phyloP scores from a whole-genome alignment of 106 monocot species.

The Triglochin maritima region DNA sequence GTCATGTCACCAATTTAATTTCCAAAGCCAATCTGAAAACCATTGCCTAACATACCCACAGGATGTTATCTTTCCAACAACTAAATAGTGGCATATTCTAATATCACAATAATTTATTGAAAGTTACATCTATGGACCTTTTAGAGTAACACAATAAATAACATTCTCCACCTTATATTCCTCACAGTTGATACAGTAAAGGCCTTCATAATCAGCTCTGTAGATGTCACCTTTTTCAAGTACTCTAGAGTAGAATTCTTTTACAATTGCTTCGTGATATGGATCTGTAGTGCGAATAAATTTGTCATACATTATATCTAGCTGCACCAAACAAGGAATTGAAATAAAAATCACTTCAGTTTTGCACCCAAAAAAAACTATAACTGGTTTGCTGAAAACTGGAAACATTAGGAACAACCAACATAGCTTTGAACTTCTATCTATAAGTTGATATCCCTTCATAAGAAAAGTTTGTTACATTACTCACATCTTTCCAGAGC shows the following conservation, averaged over 20 bases:
- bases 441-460: not conserved
- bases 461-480: not conserved
- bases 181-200: conserved; percentile 92
- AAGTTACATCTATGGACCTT: too few relatives aligned
- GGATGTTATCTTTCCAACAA: too few relatives aligned
- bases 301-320: conserved; percentile 80
- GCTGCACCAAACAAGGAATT: conserved; percentile 27
- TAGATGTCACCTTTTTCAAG: conserved; percentile 81
- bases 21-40: too few relatives aligned
- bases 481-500: conserved; percentile 87
- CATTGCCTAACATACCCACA: too few relatives aligned
- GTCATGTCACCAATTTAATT: too few relatives aligned
- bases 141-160: not conserved
- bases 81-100: too few relatives aligned
- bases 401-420: not conserved
- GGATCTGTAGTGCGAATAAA: conserved; percentile 90
- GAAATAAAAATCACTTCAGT: not conserved
- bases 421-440: not conserved
- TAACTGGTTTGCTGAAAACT: too few relatives aligned
- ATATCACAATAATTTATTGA: too few relatives aligned
- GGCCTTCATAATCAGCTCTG: conserved; percentile 86
- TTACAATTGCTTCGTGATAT: conserved; percentile 73
- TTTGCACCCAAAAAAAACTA: not conserved
- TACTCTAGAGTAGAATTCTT: conserved; percentile 87
- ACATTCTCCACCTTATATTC: conserved; percentile 75